Base-by-base conservation (phyloP, 805 yeast genomes). In the Saccharomycopsis amapae region DNA sequence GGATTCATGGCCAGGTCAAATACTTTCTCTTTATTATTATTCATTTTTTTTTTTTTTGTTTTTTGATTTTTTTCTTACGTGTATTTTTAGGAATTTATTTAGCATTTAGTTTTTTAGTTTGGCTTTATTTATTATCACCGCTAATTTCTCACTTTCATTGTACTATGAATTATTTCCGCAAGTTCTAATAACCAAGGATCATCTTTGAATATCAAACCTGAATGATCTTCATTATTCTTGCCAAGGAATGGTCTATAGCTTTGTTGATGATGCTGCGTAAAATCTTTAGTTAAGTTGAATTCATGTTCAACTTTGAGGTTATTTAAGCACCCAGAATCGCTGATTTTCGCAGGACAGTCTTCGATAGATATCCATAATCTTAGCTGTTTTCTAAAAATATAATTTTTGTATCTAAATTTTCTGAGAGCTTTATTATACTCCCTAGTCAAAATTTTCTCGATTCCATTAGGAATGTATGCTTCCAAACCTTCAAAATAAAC, bases 401-500 rank as follows among this genome's bases (percentile, higher is more conserved):
- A 42, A 28, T 38, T 37, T 22, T 30, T 36, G 24, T 23, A 46
- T 6, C 17, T 4, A 25, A n/a, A 41, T 20, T 42, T 46, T 3
- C 9, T 7, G 6, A 37, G 7, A 26, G 43, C 45, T 15, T 41
- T 46, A 24, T 37, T 28, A 24, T 41, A 46, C 26, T 46, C 50
- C 32, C 50, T 30, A 10, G 26, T 24, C 25, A 46, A 24, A 9
- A 46, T 26, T 1, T 22, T 56, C 9, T 66, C 54, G 51, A 60
- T 67, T 26, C 69, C 62, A 36, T 64, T 58, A 2, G 87, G 87
- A 10, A 81, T 62, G 46, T 78, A 69, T 2, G 78, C 74, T 18
- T 72, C 67, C 12, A 75, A 73, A 10, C 80, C 79, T 56, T 81
- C 86, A 53, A 75, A 76, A 45, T 65, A 58, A 0, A 83, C 68